These are phyloP conservation scores for Aspergillus hancockii DNA, from an alignment of 495 filamentous ascomycete genomes.

Conservation along the genomic window DNA sequence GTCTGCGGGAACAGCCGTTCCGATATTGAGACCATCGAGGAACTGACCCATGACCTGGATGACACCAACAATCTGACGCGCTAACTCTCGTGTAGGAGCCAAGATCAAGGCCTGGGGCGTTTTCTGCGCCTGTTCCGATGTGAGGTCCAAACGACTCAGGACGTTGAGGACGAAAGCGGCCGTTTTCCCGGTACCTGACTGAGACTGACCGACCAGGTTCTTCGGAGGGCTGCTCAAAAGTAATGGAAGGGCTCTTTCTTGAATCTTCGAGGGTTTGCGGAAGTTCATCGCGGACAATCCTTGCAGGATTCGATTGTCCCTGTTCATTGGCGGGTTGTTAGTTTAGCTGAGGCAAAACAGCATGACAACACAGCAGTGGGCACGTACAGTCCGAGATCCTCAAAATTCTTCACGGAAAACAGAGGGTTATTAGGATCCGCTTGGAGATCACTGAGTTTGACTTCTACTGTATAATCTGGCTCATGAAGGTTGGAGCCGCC, in stretches of 20 bases:
- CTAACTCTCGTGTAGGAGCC: slow-evolving; percentile 91
- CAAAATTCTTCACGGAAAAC: slow-evolving; percentile 80
- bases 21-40: slow-evolving; percentile 66
- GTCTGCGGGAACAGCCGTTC: slow-evolving; percentile 79
- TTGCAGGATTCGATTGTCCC: slow-evolving; percentile 54
- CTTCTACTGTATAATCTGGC: slow-evolving; percentile 77
- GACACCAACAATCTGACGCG: slow-evolving; percentile 89
- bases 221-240: slow-evolving; percentile 77
- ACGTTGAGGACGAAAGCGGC: slow-evolving; percentile 94
- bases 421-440: slow-evolving; percentile 83
- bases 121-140: slow-evolving; percentile 45
- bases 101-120: slow-evolving; percentile 85
- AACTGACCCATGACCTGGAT: slow-evolving; percentile 80
- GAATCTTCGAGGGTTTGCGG: slow-evolving; percentile 93
- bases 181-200: slow-evolving; percentile 98
- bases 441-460: slow-evolving; percentile 88
- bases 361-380: background rate
- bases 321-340: slow-evolving; percentile 23
- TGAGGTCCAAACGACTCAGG: slow-evolving; percentile 77
- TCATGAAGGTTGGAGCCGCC: slow-evolving; percentile 65
- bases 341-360: background rate
- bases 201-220: slow-evolving; percentile 96
- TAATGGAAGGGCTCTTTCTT: slow-evolving; percentile 87
- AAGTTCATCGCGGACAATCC: slow-evolving; percentile 82
- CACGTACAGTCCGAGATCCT: slow-evolving; percentile 79